Base-by-base conservation (phyloP, 129 eudicot species). In the Apium graveolens region DNA sequence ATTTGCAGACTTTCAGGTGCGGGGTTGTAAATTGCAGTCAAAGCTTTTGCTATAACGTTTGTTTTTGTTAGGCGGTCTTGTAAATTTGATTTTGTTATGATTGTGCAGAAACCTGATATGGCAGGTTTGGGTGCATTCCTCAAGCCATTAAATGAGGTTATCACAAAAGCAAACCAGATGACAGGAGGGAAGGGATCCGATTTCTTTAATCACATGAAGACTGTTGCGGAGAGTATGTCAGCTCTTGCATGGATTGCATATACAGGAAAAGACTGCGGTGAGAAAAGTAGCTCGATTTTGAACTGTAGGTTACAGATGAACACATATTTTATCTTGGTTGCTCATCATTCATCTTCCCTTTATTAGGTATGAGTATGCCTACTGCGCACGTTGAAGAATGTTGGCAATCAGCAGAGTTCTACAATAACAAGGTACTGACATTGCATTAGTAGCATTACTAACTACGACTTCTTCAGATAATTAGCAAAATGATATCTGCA, bases 341-440 rank as follows among this genome's bases (percentile, higher is more conserved):
- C 69, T 75, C 38, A 45, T 37, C 49, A 34, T 76, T 39, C 72
- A 24, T 72, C 84, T 68, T 27, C 37, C 35, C 48, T 69, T 77
- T 76, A 68, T 6, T 78, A 95, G 98, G 98, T 82, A 90, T 95
- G 98, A 92, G 96, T 89, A 87, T 95, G 93, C 98, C 98, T 73
- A 88, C 85, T 79, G 87, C 86, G 66, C 97, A 95, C 63, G 98
- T 95, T 69, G 98, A 95, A 87, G 98, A 95, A 81, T 87, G 93
- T 80, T 95, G 98, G 98, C 97, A 95, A 81, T 85, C 89, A 84
- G 97, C 98, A 41, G 97, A 95, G 81, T 95, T 95, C 83, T 95
- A 95, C 81, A 85, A 81, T 76, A 95, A 95, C 82, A 95, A 95
- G 97, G 98, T 95, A 83, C 55, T 76, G 55, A 73, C n/a, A 45